Base-by-base conservation (phyloP, 2,329 filamentous ascomycete genomes). In the Arachnomyces sp. region DNA sequence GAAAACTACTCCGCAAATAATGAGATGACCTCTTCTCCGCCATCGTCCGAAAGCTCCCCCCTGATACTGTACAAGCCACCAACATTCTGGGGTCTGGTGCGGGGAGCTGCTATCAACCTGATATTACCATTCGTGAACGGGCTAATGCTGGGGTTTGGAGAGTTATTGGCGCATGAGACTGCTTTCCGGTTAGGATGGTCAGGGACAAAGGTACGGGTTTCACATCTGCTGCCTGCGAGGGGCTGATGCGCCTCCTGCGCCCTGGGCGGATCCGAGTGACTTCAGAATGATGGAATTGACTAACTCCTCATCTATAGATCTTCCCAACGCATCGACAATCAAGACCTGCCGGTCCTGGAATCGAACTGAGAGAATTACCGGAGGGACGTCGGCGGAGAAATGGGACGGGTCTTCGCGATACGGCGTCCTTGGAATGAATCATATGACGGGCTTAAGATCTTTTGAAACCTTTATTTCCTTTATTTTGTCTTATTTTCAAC, bases 91-190 rank as follows among this genome's bases (percentile, higher is more conserved):
- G 80, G 84, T 7, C 63, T 98, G 47, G 50, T 95, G 40, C 79
- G 90, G 40, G 87, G 92, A 29, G 86, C 88, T 12, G 88, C 89
- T 4, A 98, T 98, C 66, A 98, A 98, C 61, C 71, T 98, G n/a
- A 56, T 98, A 1, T 67, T 98, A 14, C 92, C 92, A 0, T 98
- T 98, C 56, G 79, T 98, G 57, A 98, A 98, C 66, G 92, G 92
- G 34, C 77, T 98, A 72, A 98, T 98, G 92, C 68, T 98, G 56
- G 92, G 92, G 2, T 95, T 98, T 57, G 92, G 92, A 51, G 92
- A 98, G 68, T 68, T 98, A 38, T 90, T 98, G 63, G 92, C 92
- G 40, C 92, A 98, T 59, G 92, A 98, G 68, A 82, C 86, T 37
- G 92, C 92, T 2, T 98, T 90, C 59, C 73, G 90, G 55, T 69